phyloP scores from a whole-genome alignment of 441 rosid genomes.

The Populus hybrid region DNA sequence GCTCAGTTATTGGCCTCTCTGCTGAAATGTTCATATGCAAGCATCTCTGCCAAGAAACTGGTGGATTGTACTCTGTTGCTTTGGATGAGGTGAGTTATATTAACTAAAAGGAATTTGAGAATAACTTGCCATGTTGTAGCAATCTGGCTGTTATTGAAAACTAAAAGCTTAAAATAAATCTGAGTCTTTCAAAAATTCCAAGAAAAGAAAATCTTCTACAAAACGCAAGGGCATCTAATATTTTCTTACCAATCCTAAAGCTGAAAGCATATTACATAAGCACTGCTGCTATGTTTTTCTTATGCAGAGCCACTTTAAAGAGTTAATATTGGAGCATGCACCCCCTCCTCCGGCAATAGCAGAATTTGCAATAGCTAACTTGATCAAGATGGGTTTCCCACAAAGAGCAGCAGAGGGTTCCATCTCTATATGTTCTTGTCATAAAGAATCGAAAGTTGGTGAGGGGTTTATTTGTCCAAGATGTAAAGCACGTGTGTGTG shows the following conservation, averaged over 20 bases:
- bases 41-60: conserved; percentile 89
- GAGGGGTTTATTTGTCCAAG: conserved; percentile 91
- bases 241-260: neutral
- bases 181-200: neutral
- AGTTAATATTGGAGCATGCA: conserved; percentile 81
- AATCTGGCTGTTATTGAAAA: neutral
- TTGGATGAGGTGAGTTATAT: conserved; percentile 67
- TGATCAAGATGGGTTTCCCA: conserved; percentile 95
- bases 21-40: conserved; percentile 90
- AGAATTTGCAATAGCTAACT: conserved; percentile 79
- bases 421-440: conserved; percentile 81
- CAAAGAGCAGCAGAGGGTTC: conserved; percentile 85
- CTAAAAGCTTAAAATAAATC: neutral
- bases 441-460: conserved; percentile 81
- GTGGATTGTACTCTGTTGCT: conserved; percentile 75
- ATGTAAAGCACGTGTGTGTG: conserved; percentile 89
- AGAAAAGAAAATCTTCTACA: neutral
- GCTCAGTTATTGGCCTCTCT: conserved; percentile 87
- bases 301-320: conserved; percentile 74
- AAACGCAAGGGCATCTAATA: neutral
- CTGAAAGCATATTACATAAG: neutral
- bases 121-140: neutral
- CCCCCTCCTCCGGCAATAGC: conserved; percentile 98
- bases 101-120: neutral
- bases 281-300: conserved; percentile 6